These are phyloP conservation scores for Themeda triandra DNA, from an alignment of 176 grass and related monocot genomes.

Conservation along the genomic window DNA sequence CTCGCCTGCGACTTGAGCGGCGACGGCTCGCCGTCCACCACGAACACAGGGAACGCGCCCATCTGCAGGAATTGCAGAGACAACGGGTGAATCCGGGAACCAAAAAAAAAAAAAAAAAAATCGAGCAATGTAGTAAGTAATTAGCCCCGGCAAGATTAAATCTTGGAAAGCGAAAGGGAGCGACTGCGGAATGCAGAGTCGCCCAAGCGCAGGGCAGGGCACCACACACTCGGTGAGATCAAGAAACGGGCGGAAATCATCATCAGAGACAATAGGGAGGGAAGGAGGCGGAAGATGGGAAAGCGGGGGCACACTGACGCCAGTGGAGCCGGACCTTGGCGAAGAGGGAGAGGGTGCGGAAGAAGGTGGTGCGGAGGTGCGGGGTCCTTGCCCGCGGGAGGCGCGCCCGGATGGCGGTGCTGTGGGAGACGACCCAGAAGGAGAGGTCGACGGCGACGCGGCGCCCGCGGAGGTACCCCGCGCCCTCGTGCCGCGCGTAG, in stretches of 20 bases:
- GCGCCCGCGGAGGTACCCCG: constrained; percentile 70
- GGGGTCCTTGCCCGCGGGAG: constrained; percentile 51
- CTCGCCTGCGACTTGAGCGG: constrained; percentile 84
- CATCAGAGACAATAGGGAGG: neutral
- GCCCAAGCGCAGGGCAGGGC: neutral
- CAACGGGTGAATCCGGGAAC: neutral
- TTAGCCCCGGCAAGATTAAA: neutral
- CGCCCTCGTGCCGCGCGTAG: constrained; percentile 54
- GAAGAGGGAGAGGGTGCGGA: constrained; percentile 86
- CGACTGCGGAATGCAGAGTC: neutral
- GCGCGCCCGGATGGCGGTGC: constrained; percentile 54
- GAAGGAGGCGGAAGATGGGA: neutral
- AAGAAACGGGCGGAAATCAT: neutral
- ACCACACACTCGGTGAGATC: neutral
- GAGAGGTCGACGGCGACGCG: constrained; percentile 93
- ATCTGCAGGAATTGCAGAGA: constrained; percentile 49
- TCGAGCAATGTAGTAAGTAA: neutral
- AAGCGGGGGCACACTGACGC: neutral
- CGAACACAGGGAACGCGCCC: constrained; percentile 91
- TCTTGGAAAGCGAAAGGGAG: neutral
- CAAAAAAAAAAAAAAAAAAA: neutral
- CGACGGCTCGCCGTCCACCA: constrained; percentile 79
- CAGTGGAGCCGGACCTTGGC: constrained; percentile 50
- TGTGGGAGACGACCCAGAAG: constrained; percentile 92
- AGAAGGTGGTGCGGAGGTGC: constrained; percentile 80